Evolutionary conservation across 2,329 filamentous ascomycete species (phyloP).

Genomic region (Alternaria triticimaculans): DNA sequence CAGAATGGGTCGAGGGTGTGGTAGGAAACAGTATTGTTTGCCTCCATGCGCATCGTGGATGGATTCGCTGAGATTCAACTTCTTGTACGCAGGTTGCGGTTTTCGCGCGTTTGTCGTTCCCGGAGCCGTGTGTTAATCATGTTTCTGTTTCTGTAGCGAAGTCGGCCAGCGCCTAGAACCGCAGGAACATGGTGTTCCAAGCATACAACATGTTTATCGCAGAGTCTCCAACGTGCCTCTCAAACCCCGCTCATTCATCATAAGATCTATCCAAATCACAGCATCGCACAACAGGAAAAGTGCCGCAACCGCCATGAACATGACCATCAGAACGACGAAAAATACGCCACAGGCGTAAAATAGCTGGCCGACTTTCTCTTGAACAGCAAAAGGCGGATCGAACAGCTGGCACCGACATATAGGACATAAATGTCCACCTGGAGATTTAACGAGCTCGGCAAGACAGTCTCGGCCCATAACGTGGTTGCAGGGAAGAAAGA

Average conservation of each 20-base stretch:
- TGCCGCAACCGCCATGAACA: neutral
- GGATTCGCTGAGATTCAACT: neutral
- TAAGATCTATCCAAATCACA: neutral
- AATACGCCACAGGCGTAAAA: neutral
- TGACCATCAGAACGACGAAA: neutral
- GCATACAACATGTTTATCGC: neutral
- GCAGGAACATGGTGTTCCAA: neutral
- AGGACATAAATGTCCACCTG: neutral
- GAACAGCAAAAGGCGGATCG: neutral
- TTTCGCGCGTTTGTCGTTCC: neutral
- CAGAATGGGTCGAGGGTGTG: neutral
- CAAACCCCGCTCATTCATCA: neutral
- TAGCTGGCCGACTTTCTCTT: neutral
- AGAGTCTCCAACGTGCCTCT: neutral
- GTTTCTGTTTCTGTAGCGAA: neutral
- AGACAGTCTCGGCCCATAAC: neutral
- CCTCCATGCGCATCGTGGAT: neutral
- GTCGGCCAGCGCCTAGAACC: neutral
- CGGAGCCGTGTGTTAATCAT: neutral
- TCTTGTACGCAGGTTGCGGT: neutral
- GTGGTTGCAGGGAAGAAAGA: neutral
- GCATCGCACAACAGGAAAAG: neutral
- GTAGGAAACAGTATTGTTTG: neutral
- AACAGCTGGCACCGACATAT: neutral
- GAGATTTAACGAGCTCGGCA: neutral